Evolutionary conservation across 129 eudicot species (phyloP).

Genomic region (Lactuca sativa): DNA sequence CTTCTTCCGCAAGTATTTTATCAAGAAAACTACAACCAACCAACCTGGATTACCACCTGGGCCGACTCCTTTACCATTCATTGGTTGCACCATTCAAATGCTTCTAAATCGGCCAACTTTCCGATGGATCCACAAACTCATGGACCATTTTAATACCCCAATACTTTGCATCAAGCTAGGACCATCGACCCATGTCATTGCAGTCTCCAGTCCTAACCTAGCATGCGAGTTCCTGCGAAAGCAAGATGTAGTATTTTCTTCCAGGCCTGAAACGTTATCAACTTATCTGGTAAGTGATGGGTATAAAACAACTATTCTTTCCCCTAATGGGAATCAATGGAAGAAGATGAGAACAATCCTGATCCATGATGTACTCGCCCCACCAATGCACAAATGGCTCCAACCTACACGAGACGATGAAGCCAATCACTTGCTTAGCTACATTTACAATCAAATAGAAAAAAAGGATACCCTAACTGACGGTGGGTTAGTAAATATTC

Average conservation of each 20-base stretch:
- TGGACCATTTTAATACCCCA: conserved; percentile 3
- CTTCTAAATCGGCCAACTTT: conserved; percentile 15
- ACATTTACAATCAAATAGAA: neutral
- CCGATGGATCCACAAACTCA: conserved; percentile 14
- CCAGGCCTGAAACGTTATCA: conserved; percentile 14
- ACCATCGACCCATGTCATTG: conserved; percentile 13
- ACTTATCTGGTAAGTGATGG: conserved; percentile 7
- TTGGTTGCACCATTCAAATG: conserved; percentile 8
- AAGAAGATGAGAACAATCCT: conserved; percentile 12
- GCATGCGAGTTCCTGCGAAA: conserved; percentile 15
- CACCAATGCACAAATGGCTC: conserved; percentile 21
- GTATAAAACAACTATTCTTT: neutral
- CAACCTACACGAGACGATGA: conserved; percentile 14
- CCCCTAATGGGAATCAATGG: conserved; percentile 21
- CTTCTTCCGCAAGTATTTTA: neutral
- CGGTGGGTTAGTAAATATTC: conserved; percentile 8
- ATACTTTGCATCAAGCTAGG: conserved; percentile 10
- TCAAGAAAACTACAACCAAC: neutral
- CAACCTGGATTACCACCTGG: conserved; percentile 5
- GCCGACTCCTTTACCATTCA: conserved; percentile 10
- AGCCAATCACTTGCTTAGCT: conserved; percentile 13
- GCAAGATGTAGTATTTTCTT: conserved; percentile 6
- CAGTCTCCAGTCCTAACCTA: neutral
- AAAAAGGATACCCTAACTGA: neutral
- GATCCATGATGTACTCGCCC: neutral